A percentile compares a stretch with the other conserved stretches of the same genome.
These are phyloP conservation scores for Cynara cardunculus DNA, from an alignment of 129 eudicot genomes.

Conservation along the genomic window DNA sequence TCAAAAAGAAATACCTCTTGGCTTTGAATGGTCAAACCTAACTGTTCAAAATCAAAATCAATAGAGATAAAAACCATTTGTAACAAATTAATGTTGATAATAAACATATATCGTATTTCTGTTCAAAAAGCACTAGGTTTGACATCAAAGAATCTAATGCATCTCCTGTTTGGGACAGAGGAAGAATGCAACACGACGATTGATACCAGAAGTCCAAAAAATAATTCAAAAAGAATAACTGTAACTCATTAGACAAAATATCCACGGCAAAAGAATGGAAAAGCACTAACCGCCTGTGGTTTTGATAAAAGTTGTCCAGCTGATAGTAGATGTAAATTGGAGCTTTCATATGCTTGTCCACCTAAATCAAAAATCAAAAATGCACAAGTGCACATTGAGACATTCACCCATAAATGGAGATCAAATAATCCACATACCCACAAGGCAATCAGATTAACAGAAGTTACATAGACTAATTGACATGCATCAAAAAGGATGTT, in stretches of 20 bases:
- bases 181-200: neutral
- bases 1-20: neutral
- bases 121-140: neutral
- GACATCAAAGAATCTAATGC: neutral
- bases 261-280: neutral
- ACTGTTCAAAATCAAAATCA: neutral
- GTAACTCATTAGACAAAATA: too few relatives aligned
- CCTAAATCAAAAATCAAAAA: slow-evolving; percentile 39
- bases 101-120: neutral
- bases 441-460: neutral
- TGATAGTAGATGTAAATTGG: slow-evolving; percentile 80
- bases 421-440: neutral
- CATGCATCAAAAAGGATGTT: neutral
- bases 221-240: neutral
- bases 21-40: neutral
- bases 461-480: neutral
- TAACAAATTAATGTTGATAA: neutral
- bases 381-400: slow-evolving; percentile 1
- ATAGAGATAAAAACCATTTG: neutral
- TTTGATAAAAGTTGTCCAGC: slow-evolving; percentile 87
- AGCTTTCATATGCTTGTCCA: slow-evolving; percentile 77
- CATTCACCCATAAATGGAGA: neutral
- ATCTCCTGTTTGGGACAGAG: neutral
- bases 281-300: slow-evolving; percentile 69
- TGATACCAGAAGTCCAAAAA: neutral